These are phyloP conservation scores for Ziziphus jujuba DNA, from an alignment of 306 rosid species.

Conservation along the genomic window DNA sequence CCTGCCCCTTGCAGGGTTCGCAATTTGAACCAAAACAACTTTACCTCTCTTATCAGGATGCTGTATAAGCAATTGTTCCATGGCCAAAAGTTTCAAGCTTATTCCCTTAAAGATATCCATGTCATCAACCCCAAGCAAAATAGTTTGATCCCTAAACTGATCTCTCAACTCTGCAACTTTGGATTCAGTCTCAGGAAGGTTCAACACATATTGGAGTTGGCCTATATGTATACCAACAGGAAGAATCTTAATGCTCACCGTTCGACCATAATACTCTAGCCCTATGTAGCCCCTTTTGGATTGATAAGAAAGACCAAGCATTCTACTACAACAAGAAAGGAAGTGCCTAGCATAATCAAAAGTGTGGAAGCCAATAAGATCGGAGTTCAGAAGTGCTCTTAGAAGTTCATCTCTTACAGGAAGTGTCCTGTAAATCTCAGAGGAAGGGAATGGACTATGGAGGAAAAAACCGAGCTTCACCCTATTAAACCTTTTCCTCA, in stretches of 20 bases:
- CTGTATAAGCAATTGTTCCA: slow-evolving; percentile 76
- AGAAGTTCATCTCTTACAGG: slow-evolving; percentile 89
- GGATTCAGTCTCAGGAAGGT: slow-evolving; percentile 58
- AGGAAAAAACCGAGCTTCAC: slow-evolving; percentile 60
- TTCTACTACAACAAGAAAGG: slow-evolving; percentile 86
- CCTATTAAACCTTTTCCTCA: slow-evolving; percentile 67
- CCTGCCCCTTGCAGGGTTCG: slow-evolving; percentile 88
- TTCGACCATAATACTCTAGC: slow-evolving; percentile 87
- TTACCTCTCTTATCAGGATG: slow-evolving; percentile 81
- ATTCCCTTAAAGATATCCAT: slow-evolving; percentile 83
- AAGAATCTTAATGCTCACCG: slow-evolving; percentile 72
- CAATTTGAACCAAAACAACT: slow-evolving; percentile 80
- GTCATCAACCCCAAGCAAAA: slow-evolving; percentile 83
- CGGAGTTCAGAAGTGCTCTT: slow-evolving; percentile 79
- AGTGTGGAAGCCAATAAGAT: slow-evolving; percentile 88
- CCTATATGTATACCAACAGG: slow-evolving; percentile 86
- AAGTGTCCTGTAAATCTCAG: slow-evolving; percentile 76
- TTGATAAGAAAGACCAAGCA: slow-evolving; percentile 82
- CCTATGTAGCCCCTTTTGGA: slow-evolving; percentile 92
- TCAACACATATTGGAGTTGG: slow-evolving; percentile 66
- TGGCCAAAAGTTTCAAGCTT: slow-evolving; percentile 84
- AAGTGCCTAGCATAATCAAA: slow-evolving; percentile 92
- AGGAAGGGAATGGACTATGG: slow-evolving; percentile 65
- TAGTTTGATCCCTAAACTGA: slow-evolving; percentile 60
- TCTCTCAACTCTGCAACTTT: slow-evolving; percentile 64